These are phyloP conservation scores for Gymnopus androsaceus DNA, from an alignment of 1,284 basidiomycete genomes.

Conservation along the genomic window DNA sequence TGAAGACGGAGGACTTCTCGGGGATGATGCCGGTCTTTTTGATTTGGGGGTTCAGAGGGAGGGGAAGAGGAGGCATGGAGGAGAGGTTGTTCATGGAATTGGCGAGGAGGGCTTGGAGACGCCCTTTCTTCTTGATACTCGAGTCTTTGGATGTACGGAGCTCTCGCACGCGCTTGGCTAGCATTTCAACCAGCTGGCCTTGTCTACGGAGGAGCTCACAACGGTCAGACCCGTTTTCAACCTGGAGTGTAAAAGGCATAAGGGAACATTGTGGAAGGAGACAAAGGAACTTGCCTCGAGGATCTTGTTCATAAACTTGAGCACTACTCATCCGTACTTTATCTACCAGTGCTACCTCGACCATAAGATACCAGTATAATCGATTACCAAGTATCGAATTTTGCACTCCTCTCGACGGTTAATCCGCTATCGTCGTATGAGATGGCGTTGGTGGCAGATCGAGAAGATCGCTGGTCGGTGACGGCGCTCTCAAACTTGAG, in stretches of 20 bases:
- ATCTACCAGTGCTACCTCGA: constrained; percentile 84
- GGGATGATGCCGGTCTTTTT: constrained; percentile 84
- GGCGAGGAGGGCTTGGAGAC: constrained; percentile 78
- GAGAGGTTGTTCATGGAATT: constrained; percentile 84
- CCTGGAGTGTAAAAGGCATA: constrained; percentile 39
- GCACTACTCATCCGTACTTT: constrained; percentile 86
- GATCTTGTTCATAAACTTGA: constrained; percentile 85
- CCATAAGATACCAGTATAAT: constrained; percentile 97
- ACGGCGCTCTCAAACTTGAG: constrained; percentile 90
- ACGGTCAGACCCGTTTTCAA: constrained; percentile 74
- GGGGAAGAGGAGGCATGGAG: constrained; percentile 76
- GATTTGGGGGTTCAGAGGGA: constrained; percentile 89
- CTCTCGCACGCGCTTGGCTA: constrained; percentile 85
- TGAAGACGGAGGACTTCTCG: constrained; percentile 95
- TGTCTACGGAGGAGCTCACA: constrained; percentile 84
- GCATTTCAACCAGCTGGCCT: constrained; percentile 81
- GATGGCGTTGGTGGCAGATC: constrained; percentile 68
- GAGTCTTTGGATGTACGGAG: constrained; percentile 89
- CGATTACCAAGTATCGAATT: constrained; percentile 89
- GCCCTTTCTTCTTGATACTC: constrained; percentile 96
- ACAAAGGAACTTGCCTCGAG: constrained; percentile 64
- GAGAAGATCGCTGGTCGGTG: constrained; percentile 66
- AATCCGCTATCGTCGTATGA: constrained; percentile 85
- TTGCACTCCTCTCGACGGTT: constrained; percentile 78
- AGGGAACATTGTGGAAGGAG: constrained; percentile 6